Evolutionary conservation across 1,284 basidiomycete genomes (phyloP).

Genomic region (Peniophora sp.): DNA sequence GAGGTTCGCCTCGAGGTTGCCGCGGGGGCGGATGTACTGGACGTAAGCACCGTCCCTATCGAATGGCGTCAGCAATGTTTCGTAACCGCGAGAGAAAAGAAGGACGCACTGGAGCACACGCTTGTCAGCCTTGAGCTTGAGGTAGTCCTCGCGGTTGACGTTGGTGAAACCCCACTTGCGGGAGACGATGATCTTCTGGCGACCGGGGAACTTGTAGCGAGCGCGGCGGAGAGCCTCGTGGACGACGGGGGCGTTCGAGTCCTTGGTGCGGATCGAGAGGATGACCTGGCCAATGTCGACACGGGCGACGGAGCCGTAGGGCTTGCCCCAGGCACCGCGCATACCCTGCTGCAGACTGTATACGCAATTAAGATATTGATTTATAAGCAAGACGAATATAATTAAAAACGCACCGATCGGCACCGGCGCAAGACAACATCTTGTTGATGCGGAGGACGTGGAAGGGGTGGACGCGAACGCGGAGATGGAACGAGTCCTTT

Average conservation of each 20-base stretch:
- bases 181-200: slow-evolving; percentile 98
- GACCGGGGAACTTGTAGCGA: slow-evolving; percentile 99
- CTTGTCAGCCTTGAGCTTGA: slow-evolving; percentile 85
- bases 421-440: slow-evolving; percentile 99
- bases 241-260: slow-evolving; percentile 81
- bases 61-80: slow-evolving; percentile 13
- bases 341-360: slow-evolving; percentile 93
- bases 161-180: slow-evolving; percentile 99
- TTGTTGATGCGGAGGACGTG: slow-evolving; percentile 99
- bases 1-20: slow-evolving; percentile 79
- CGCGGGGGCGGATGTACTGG: slow-evolving; percentile 86
- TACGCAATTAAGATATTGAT: neutral
- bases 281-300: slow-evolving; percentile 98
- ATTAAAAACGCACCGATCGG: slow-evolving; percentile 69
- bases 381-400: neutral
- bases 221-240: slow-evolving; percentile 96
- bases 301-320: slow-evolving; percentile 92
- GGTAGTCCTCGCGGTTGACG: slow-evolving; percentile 87
- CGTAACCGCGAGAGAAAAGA: neutral
- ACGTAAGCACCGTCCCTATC: slow-evolving; percentile 77
- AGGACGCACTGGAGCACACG: slow-evolving; percentile 73
- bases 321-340: slow-evolving; percentile 99
- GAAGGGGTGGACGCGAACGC: slow-evolving; percentile 97
- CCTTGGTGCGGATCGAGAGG: slow-evolving; percentile 92
- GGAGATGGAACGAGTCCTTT: slow-evolving; percentile 98